These are phyloP conservation scores for Chionographis japonica DNA, from an alignment of 106 monocot species.

Conservation along the genomic window DNA sequence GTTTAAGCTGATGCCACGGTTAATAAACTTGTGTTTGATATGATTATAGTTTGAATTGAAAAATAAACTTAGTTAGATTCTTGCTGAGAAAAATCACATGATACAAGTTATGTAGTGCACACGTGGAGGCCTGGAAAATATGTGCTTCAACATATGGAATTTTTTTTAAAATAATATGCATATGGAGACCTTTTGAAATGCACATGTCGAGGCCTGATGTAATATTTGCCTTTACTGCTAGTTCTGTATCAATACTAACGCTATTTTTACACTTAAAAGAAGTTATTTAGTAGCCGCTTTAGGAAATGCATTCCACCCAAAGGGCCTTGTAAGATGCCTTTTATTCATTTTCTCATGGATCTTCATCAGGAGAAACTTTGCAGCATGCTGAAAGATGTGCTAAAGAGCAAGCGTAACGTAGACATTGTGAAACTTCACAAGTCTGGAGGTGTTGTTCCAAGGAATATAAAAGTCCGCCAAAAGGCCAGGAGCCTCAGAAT, in stretches of 20 bases:
- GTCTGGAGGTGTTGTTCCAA: constrained; percentile 90
- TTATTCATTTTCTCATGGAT: background rate
- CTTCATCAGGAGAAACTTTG: constrained; percentile 76
- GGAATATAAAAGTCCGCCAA: constrained; percentile 74
- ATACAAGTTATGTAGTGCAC: no score
- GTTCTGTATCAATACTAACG: background rate
- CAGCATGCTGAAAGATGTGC: constrained; percentile 84
- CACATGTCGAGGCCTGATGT: no score
- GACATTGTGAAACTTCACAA: constrained; percentile 98
- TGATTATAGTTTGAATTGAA: no score
- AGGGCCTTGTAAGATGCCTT: background rate
- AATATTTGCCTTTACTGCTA: background rate
- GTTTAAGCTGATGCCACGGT: no score
- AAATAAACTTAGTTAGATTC: no score
- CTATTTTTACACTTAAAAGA: background rate
- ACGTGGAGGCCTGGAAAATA: no score
- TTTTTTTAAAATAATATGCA: no score
- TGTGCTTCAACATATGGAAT: no score
- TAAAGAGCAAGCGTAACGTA: constrained; percentile 61
- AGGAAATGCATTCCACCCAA: background rate
- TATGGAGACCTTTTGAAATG: no score
- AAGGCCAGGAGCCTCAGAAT: constrained; percentile 65
- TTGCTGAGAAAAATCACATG: no score
- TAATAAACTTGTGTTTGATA: no score
- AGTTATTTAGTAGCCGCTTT: background rate